Conservation (phyloP, 768 basidiomycete species). For the Collybia nuda region DNA sequence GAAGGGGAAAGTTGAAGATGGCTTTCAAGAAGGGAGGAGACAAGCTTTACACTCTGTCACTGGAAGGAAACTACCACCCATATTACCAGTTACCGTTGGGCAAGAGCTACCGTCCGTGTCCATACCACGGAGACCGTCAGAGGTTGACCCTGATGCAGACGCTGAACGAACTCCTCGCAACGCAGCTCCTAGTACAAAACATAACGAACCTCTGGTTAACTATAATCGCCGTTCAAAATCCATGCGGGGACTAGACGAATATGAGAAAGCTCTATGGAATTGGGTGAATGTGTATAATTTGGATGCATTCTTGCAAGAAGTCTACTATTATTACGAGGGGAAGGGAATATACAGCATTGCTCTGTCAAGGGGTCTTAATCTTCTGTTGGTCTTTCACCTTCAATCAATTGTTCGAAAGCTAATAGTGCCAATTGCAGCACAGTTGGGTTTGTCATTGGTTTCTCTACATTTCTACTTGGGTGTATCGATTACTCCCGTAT, state of each 20-base stretch:
- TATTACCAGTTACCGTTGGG: constrained; percentile 33
- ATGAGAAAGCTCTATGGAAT: constrained; percentile 94
- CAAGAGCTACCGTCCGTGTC: constrained; percentile 37
- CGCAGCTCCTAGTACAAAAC: constrained; percentile 12
- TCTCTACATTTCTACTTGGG: constrained; percentile 93
- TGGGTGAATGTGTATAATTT: constrained; percentile 99
- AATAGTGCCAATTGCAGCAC: constrained; percentile 55
- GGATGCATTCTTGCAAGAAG: constrained; percentile 93
- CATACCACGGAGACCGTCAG: constrained; percentile 66
- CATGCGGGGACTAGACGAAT: constrained; percentile 74
- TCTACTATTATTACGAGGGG: constrained; percentile 94
- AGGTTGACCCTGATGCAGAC: constrained; percentile 44
- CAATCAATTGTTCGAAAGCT: constrained; percentile 14
- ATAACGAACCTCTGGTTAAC: constrained; percentile 27
- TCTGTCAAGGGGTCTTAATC: constrained; percentile 85
- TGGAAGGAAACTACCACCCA: constrained; percentile 37
- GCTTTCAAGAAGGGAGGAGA: constrained; percentile 28
- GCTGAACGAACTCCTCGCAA: constrained; percentile 18
- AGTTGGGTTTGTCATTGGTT: constrained; percentile 96
- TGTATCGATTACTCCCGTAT: constrained; percentile 92
- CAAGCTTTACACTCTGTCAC: constrained; percentile 55
- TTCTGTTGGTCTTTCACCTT: constrained; percentile 65
- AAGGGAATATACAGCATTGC: constrained; percentile 97
- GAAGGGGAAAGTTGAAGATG: constrained; percentile 23
- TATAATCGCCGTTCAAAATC: constrained; percentile 38